These are phyloP conservation scores for Mucor mucedo DNA, from an alignment of 371 early-diverging fungal genomes.

Conservation along the genomic window DNA sequence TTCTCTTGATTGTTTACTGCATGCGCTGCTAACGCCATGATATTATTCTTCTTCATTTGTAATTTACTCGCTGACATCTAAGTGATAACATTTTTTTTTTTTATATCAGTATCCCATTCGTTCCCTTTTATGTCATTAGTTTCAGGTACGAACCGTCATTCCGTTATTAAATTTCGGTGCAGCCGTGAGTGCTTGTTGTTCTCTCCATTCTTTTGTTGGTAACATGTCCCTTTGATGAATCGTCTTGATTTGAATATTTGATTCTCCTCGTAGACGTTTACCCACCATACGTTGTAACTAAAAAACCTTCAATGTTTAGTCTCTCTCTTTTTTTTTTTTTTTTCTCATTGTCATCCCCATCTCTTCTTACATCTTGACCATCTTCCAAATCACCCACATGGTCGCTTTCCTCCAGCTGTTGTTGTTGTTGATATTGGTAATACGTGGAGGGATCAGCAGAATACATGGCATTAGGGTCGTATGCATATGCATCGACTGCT, in stretches of 20 bases:
- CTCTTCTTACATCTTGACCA: conserved; percentile 47
- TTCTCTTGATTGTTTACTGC: conserved; percentile 70
- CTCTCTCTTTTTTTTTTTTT: neutral
- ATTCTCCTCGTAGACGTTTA: conserved; percentile 45
- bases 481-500: conserved; percentile 39
- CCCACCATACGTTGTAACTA: conserved; percentile 54
- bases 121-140: neutral
- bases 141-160: conserved; percentile 19
- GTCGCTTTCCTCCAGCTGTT: conserved; percentile 26
- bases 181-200: conserved; percentile 26
- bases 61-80: conserved; percentile 48
- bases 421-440: conserved; percentile 43
- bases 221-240: conserved; percentile 58
- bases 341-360: neutral
- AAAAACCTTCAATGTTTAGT: neutral
- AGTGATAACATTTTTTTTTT: too few relatives aligned
- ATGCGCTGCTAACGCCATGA: conserved; percentile 78
- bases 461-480: conserved; percentile 57
- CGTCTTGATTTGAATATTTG: conserved; percentile 52
- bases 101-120: too few relatives aligned
- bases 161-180: conserved; percentile 35
- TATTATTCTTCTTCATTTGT: conserved; percentile 78
- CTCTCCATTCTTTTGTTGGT: conserved; percentile 49
- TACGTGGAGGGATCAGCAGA: conserved; percentile 53
- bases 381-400: conserved; percentile 35